Conservation (phyloP, 1,139 yeast species). For the Saccharomycopsis crataegensis region DNA sequence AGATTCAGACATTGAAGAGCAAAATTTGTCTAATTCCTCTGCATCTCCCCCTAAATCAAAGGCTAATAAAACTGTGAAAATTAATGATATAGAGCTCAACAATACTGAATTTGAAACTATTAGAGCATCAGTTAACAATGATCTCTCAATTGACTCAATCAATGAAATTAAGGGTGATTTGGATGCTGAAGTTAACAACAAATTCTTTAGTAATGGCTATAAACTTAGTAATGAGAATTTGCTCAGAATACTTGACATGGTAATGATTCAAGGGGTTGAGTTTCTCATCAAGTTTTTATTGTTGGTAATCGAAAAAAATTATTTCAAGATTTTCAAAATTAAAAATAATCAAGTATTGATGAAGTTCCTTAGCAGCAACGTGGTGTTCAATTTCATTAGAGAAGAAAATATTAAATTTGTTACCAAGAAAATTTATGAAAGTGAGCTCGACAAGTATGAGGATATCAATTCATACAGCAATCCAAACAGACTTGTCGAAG, state of each 20-base stretch:
- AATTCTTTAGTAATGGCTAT: constrained; percentile 11
- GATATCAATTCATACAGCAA: constrained; percentile 5
- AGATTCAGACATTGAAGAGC: not conserved
- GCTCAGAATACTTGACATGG: constrained; percentile 17
- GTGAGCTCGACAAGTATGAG: constrained; percentile 13
- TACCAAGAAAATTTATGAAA: constrained; percentile 5
- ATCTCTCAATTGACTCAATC: not conserved
- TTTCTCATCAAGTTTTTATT: constrained; percentile 18
- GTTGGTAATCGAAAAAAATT: constrained; percentile 18
- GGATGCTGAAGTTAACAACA: constrained; percentile 4
- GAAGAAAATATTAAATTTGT: constrained; percentile 16
- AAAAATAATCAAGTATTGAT: constrained; percentile 12
- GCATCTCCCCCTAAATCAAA: not conserved
- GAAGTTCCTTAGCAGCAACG: constrained; percentile 13
- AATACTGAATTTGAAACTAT: constrained; percentile 10
- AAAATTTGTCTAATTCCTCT: not conserved
- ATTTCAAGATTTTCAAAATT: constrained; percentile 17
- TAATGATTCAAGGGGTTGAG: constrained; percentile 19
- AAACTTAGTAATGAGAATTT: constrained; percentile 13
- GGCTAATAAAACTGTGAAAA: not conserved
- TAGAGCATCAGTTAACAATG: constrained; percentile 5
- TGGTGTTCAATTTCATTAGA: constrained; percentile 11
- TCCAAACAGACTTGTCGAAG: not conserved
- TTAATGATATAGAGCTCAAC: constrained; percentile 8
- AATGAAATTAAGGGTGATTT: constrained; percentile 7